A percentile compares a stretch with the other conserved stretches of the same genome.
Evolutionary conservation across 345 rosid species (phyloP).

Genomic region (Pistacia atlantica): DNA sequence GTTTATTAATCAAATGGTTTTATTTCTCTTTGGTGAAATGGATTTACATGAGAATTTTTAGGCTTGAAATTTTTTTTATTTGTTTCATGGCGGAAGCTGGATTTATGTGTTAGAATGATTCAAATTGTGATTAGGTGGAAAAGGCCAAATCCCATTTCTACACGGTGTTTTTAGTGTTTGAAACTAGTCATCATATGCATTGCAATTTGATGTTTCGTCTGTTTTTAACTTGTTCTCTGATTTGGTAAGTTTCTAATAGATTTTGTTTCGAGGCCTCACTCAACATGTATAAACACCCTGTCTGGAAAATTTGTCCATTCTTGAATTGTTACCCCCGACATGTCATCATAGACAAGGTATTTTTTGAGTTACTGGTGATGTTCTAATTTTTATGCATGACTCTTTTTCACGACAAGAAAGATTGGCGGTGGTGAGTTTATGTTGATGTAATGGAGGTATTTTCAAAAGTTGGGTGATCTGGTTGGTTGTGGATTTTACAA

Average conservation of each 20-base stretch:
- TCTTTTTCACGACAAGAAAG: background rate
- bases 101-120: background rate
- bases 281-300: too few relatives aligned
- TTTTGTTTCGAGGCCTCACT: too few relatives aligned
- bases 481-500: background rate
- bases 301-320: background rate
- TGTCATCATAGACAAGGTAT: background rate
- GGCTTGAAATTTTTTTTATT: background rate
- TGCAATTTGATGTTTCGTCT: too few relatives aligned
- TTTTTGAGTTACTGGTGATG: too few relatives aligned
- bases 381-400: background rate
- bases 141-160: too few relatives aligned
- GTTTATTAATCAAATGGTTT: background rate
- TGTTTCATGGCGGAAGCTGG: too few relatives aligned
- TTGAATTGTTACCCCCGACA: background rate
- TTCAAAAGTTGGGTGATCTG: background rate
- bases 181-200: too few relatives aligned
- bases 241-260: too few relatives aligned
- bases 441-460: background rate
- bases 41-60: background rate
- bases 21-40: background rate
- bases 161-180: too few relatives aligned
- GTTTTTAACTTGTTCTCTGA: too few relatives aligned
- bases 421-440: background rate
- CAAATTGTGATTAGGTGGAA: background rate